These are phyloP conservation scores for Mycena maculata DNA, from an alignment of 768 basidiomycete genomes.

Conservation along the genomic window DNA sequence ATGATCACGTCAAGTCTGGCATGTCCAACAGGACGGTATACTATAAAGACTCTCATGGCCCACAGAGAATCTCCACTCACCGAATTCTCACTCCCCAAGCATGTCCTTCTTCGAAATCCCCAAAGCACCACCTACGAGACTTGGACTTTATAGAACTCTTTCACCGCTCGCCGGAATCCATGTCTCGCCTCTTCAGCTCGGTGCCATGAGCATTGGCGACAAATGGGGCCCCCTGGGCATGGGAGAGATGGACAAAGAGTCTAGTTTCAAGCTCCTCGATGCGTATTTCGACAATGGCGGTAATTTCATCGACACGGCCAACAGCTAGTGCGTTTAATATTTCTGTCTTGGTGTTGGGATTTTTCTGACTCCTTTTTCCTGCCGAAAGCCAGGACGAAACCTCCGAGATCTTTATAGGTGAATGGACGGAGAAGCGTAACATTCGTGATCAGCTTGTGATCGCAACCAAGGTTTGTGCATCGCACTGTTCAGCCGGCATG, in stretches of 20 bases:
- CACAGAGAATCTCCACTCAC: too few species aligned
- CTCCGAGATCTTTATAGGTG: constrained; percentile 65
- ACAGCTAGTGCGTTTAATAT: not conserved
- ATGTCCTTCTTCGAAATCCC: not conserved
- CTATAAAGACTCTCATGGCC: too few species aligned
- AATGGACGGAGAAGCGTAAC: constrained; percentile 59
- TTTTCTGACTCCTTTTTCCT: not conserved
- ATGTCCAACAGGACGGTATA: too few species aligned
- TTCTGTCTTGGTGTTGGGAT: not conserved
- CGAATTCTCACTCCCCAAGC: too few species aligned
- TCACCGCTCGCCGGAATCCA: not conserved
- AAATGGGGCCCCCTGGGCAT: not conserved
- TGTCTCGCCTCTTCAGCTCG: not conserved
- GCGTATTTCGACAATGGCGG: not conserved
- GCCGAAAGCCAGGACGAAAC: constrained; percentile 60
- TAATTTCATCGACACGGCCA: not conserved
- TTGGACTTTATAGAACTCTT: not conserved
- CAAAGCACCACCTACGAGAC: not conserved
- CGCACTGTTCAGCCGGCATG: constrained; percentile 18
- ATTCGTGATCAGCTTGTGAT: constrained; percentile 62
- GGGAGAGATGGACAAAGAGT: not conserved
- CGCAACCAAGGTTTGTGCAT: constrained; percentile 58
- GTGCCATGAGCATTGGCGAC: not conserved
- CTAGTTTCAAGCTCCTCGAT: not conserved
- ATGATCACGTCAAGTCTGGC: too few species aligned